Evolutionary conservation across 2,329 filamentous ascomycete genomes (phyloP).

Genomic region (Arthrobotrys iridis): DNA sequence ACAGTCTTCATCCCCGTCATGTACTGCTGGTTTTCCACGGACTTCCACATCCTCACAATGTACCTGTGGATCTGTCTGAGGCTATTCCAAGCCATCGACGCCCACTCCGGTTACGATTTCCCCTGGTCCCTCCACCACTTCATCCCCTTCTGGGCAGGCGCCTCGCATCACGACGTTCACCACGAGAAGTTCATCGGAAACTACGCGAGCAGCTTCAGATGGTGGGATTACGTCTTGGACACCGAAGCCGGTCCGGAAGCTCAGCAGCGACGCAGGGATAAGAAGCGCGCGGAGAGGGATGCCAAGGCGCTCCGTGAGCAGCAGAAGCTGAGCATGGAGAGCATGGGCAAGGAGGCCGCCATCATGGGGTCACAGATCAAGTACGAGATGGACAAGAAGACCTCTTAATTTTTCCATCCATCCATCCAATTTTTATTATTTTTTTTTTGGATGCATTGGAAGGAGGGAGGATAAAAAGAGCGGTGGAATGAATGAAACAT

Average conservation of each 20-base stretch:
- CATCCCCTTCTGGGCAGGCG: constrained; percentile 97
- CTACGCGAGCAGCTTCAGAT: constrained; percentile 96
- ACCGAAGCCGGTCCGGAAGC: constrained; percentile 93
- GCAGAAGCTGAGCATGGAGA: constrained; percentile 62
- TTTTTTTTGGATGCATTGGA: neutral
- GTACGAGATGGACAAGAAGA: constrained; percentile 7
- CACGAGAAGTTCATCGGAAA: constrained; percentile 99
- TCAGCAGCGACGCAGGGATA: constrained; percentile 81
- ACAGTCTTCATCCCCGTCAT: constrained; percentile 83
- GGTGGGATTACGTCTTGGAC: constrained; percentile 96
- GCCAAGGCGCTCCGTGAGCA: constrained; percentile 72
- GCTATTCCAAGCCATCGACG: constrained; percentile 96
- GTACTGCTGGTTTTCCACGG: constrained; percentile 81
- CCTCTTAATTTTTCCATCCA: neutral
- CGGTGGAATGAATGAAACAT: no score
- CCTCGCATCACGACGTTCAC: constrained; percentile 94
- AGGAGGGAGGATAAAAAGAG: no score
- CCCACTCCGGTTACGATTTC: constrained; percentile 98
- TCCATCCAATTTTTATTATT: neutral
- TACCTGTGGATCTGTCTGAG: constrained; percentile 94
- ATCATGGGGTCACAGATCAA: constrained; percentile 45
- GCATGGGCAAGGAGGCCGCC: constrained; percentile 20
- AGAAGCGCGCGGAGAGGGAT: constrained; percentile 73
- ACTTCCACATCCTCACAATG: constrained; percentile 97
- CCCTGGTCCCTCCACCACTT: constrained; percentile 96